Percentiles rank a stretch among this genome's conserved stretches.
Evolutionary conservation across 2,329 filamentous ascomycete species (phyloP).

Genomic region (Ceratocystis cacaofunesta): DNA sequence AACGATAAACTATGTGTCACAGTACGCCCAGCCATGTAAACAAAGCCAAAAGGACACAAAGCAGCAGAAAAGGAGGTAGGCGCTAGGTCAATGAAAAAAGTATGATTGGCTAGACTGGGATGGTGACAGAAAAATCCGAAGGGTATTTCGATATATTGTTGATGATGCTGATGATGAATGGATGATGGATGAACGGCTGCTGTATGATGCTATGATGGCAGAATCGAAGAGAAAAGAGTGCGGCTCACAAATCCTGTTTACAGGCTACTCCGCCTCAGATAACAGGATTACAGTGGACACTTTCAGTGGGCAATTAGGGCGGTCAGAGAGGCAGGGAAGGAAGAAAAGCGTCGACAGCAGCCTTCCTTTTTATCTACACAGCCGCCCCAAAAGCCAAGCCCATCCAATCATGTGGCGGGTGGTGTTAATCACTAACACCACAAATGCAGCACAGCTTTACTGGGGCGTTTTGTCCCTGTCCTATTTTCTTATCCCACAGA

Average conservation of each 20-base stretch:
- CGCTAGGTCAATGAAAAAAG: background rate
- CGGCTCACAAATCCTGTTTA: background rate
- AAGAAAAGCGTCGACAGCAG: background rate
- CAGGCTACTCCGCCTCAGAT: background rate
- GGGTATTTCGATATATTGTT: no score
- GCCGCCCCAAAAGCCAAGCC: background rate
- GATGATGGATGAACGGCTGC: background rate
- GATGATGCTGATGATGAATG: background rate
- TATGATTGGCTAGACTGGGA: background rate
- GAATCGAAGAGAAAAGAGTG: no score
- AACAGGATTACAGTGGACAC: background rate
- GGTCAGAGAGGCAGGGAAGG: background rate
- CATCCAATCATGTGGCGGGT: no score
- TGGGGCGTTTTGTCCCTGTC: no score
- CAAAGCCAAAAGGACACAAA: background rate
- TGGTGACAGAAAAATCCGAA: background rate
- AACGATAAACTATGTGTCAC: slow-evolving; percentile 1
- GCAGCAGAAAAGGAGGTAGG: background rate
- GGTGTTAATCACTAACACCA: no score
- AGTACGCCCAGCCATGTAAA: background rate
- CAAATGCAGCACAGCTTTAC: no score
- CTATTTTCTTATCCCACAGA: no score
- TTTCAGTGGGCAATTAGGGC: background rate
- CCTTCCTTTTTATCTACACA: background rate
- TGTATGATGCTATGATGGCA: no score